Base-by-base conservation (phyloP, 352 stramenopile genomes). In the Pythium aristosporum region DNA sequence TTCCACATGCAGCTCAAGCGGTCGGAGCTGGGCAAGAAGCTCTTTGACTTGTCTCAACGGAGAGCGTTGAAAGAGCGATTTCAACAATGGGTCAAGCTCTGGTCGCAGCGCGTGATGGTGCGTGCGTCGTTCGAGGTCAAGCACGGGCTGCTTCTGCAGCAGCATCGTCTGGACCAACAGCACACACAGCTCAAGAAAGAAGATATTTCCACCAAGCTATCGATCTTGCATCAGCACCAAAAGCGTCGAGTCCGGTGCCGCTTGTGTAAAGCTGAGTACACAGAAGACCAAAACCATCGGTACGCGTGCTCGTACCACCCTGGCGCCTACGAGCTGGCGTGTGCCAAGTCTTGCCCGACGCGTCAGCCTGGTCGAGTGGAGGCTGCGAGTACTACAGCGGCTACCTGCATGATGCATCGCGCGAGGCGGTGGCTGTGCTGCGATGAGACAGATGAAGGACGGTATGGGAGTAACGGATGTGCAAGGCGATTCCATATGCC, bases 391-490 rank as follows among this genome's bases (percentile, higher is more conserved):
- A 57, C 47, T 1, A 61, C 74, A 0, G 51, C 71, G 3, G 63
- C 64, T 2, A 71, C 53, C 12, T 93, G 85, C 50, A 92, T 92
- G 81, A 70, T 92, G 61, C 85, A 93, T 37, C 82, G 85, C 10
- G 71, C 80, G 0, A 82, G 77, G 41, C 71, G 85, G 6, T 93
- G 85, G 85, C 65, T 91, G 0, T 93, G 85, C 39, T 93, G 82
- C 51, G 82, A 93, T 47, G 67, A 83, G 44, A 93, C 80, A 0
- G 74, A 90, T 0, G 80, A 92, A 76, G 85, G 82, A 10, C 57
- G 78, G 0, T 86, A 87, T 34, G 85, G 80, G 5, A 88, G 73
- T 46, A 88, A 75, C 18, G 85, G 85, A 0, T 93, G 82, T 53
- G 59, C 70, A 4, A 63, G 69, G 12, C 67, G 85, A 3, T 89